Evolutionary conservation across 1,139 yeast species (phyloP).

Genomic region (Debaryomyces nepalensis): DNA sequence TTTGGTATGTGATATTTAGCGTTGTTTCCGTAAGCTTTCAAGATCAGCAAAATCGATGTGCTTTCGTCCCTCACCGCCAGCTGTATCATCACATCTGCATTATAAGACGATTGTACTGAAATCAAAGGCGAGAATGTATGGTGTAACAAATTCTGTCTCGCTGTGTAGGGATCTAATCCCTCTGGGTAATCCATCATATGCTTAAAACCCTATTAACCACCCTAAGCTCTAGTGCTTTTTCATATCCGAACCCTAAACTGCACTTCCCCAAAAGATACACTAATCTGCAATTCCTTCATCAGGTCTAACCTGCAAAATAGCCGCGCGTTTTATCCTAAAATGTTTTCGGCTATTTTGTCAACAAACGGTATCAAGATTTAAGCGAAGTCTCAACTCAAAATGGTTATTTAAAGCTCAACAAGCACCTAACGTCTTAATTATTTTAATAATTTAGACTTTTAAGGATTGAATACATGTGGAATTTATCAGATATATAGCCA

Average conservation of each 20-base stretch:
- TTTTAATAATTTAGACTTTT: neutral
- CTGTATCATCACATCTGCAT: slow-evolving; percentile 53
- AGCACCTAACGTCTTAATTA: neutral
- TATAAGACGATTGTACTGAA: slow-evolving; percentile 56
- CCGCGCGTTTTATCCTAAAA: neutral
- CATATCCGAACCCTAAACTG: slow-evolving; percentile 5
- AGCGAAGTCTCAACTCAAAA: slow-evolving; percentile 5
- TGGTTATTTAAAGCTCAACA: neutral
- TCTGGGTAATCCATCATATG: slow-evolving; percentile 35
- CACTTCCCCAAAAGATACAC: neutral
- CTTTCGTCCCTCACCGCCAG: slow-evolving; percentile 33
- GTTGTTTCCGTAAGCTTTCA: slow-evolving; percentile 53
- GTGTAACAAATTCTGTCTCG: slow-evolving; percentile 50
- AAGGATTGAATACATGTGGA: neutral
- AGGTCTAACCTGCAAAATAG: neutral
- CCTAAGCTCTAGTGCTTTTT: neutral
- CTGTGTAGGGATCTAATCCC: slow-evolving; percentile 47
- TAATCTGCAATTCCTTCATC: neutral
- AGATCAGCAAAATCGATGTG: slow-evolving; percentile 39
- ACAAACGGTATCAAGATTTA: slow-evolving; percentile 1
- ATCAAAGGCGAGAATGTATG: slow-evolving; percentile 63
- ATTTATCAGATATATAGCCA: too few relatives aligned
- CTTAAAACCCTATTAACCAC: neutral
- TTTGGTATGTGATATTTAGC: slow-evolving; percentile 44
- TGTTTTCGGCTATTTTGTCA: slow-evolving; percentile 4